phyloP scores from a whole-genome alignment of 1,284 basidiomycete species.

The Melampsora abietis-canadensis region DNA sequence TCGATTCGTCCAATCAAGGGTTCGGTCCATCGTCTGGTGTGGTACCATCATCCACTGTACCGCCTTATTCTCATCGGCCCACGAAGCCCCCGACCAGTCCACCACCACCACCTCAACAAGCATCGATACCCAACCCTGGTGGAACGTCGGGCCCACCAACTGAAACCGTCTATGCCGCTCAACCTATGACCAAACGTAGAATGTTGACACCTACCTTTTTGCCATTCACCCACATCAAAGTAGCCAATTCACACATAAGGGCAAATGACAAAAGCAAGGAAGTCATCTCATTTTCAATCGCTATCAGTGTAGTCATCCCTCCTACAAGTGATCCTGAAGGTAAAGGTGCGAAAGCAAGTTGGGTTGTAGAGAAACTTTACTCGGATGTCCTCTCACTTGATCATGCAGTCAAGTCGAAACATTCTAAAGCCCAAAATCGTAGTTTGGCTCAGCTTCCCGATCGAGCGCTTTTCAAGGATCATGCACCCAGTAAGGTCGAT shows the following conservation, averaged over 20 bases:
- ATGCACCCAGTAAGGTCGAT: conserved; percentile 92
- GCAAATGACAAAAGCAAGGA: conserved; percentile 83
- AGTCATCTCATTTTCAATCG: conserved; percentile 73
- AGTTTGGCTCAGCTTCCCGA: conserved; percentile 75
- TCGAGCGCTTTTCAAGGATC: conserved; percentile 89
- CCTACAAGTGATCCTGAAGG: conserved; percentile 55
- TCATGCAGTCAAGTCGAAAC: conserved; percentile 61
- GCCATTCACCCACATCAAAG: conserved; percentile 48
- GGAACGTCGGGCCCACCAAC: neutral
- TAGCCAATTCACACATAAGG: conserved; percentile 65
- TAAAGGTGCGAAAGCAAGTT: conserved; percentile 63
- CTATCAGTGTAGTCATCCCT: conserved; percentile 49
- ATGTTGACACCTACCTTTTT: conserved; percentile 50
- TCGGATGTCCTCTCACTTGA: conserved; percentile 84
- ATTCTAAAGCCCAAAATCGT: conserved; percentile 67
- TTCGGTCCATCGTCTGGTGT: neutral
- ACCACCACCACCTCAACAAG: neutral
- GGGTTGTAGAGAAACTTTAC: conserved; percentile 92
- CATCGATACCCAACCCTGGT: neutral
- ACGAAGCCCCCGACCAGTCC: neutral
- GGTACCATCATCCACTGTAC: neutral
- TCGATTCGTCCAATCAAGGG: neutral
- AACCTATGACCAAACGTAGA: conserved; percentile 43
- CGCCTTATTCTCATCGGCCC: neutral
- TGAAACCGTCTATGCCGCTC: conserved; percentile 16